Base-by-base conservation (phyloP, 768 basidiomycete genomes). In the Pulveroboletus sp. region DNA sequence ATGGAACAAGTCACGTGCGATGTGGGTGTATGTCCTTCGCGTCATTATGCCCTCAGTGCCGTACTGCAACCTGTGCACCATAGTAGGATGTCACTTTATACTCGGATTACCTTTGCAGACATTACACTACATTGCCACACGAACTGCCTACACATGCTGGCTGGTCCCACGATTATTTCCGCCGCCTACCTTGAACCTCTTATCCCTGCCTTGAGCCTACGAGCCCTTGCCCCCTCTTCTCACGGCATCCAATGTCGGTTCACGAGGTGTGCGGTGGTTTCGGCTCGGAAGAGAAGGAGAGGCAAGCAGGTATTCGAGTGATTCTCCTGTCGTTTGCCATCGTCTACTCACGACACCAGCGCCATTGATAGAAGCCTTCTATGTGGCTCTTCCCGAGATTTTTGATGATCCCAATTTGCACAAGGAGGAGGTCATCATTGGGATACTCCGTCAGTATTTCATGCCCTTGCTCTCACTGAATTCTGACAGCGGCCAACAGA, bases 351-450 rank as follows among this genome's bases (percentile, higher is more conserved):
- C 14, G 0, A 4, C 5, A 8, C 18, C 30, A 17, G 2, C 10
- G 28, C 6, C 21, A 27, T 33, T 28, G 18, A 9, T 32, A 62
- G 60, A 36, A 17, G 13, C 8, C 33, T 43, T 46, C 32, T 10
- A 39, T 32, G 49, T 21, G 1, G 33, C 39, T 39, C 40, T 63
- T 38, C 36, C 50, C 13, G 63, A 52, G 9, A 55, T 61, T 10
- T 73, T 71, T 17, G 64, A 73, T 53, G 71, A 73, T 47, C 72
- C 70, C 0, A 73, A 73, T 43, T 57, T 73, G 6, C 58, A 71
- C 59, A 60, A 30, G 47, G 59, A 62, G 2, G 54, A 58, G 8
- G 57, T 63, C 8, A 41, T 67, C 15, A 50, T 44, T 21, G 66
- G 67, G 5, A 38, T 56, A n/a, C 57, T 65, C 1, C 65, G 66